Evolutionary conservation across 768 basidiomycete species (phyloP), one percentile per base, ranked within the genome.

Genomic region (Pleurotus tuoliensis): DNA sequence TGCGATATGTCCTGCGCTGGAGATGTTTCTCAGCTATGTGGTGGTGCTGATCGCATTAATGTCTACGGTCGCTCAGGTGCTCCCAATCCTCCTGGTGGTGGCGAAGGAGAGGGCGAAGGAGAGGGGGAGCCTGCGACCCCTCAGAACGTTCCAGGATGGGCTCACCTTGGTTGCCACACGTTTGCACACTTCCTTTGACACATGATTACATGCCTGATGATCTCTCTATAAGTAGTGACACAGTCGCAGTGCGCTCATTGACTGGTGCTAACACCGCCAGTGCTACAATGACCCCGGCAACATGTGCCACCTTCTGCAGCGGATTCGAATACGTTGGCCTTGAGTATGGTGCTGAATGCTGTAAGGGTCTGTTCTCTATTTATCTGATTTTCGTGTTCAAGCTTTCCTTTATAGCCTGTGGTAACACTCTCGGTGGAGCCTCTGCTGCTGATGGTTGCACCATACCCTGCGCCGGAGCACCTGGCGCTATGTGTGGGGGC

Each of bases 261-360:
- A 50, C 48, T 50, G 48, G 48, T 34, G 48, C 48, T 5, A 50
- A 27, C n/a, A 50, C 48, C n/a, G 48, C 25, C 5, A 20, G 48
- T 37, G 15, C 48, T 6, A 50, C 48, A 5, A 56, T 56, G 56
- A 56, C 56, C 4, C 37, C 52, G 16, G 79, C 60, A 24, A 37
- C 57, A 12, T 68, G 67, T 37, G 64, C 64, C 8, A 47, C 61
- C 0, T 37, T 53, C 18, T 68, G 67, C 54, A 38, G 12, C 2
- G 47, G 58, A 2, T 82, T 68, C 61, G 61, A 74, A 34, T 78
- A 75, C 50, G 81, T 81, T 11, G 83, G 83, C 5, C 69, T 79
- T 4, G 83, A 84, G 66, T 83, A 75, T 61, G 76, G 71, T 2
- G 55, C 52, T 22, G 66, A 67, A 49, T 67, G 66, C 55, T 67